Conservation (phyloP, 140 eudicot species). For the Anethum foeniculum region DNA sequence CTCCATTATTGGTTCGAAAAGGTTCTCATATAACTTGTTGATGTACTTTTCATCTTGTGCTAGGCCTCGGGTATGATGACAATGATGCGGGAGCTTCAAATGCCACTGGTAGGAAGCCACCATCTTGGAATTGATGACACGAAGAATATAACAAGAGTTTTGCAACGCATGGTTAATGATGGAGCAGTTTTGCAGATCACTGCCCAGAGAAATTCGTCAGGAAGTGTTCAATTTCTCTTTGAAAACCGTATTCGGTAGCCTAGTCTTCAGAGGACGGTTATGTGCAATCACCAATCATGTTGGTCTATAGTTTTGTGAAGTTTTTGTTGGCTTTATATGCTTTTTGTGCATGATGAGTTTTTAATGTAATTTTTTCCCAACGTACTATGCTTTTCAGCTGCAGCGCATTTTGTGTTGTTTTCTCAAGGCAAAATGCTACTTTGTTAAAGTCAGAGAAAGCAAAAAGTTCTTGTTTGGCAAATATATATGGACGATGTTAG, state of each 20-base stretch:
- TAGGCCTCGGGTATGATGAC: conserved; percentile 90
- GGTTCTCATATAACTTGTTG: not conserved
- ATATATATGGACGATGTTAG: not conserved
- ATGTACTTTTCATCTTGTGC: not conserved
- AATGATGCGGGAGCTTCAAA: conserved; percentile 65
- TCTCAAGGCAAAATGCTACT: not conserved
- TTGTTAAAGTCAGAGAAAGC: not conserved
- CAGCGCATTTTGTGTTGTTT: not conserved
- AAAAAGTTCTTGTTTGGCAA: not conserved
- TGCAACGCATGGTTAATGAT: conserved; percentile 67
- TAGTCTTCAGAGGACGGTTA: not conserved
- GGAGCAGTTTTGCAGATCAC: conserved; percentile 76
- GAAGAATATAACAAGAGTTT: conserved; percentile 66
- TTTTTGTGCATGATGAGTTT: not conserved
- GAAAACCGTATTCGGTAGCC: conserved; percentile 52
- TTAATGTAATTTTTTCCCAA: not conserved
- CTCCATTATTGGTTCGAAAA: not conserved
- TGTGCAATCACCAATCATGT: not conserved
- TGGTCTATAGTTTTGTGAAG: not conserved
- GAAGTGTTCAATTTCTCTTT: conserved; percentile 53
- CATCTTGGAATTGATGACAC: conserved; percentile 95
- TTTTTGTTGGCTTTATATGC: not conserved
- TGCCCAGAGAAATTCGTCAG: conserved; percentile 47
- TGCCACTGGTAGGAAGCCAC: conserved; percentile 71
- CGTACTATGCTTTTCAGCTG: not conserved